These are phyloP conservation scores for Ceratocystis colombiana DNA, from an alignment of 2,329 filamentous ascomycete genomes.

Conservation along the genomic window DNA sequence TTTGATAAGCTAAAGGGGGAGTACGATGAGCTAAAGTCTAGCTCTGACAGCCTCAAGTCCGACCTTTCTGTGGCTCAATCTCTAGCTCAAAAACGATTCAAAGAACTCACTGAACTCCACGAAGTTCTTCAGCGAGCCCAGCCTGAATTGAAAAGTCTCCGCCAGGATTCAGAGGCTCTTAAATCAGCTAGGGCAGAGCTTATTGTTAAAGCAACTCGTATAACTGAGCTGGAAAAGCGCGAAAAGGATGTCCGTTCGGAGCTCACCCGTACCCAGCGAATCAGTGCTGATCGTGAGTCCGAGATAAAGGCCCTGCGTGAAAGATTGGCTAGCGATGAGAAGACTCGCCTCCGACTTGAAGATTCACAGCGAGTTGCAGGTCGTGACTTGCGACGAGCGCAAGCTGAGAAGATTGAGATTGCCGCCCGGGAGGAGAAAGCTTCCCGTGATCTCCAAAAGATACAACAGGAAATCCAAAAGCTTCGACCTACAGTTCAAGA, in stretches of 20 bases:
- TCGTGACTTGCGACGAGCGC: conserved; percentile 65
- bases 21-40: conserved; percentile 59
- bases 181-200: conserved; percentile 69
- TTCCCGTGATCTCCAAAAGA: conserved; percentile 56
- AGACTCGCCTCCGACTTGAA: conserved; percentile 61
- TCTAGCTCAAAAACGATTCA: conserved; percentile 76
- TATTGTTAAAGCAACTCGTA: conserved; percentile 44
- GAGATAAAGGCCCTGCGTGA: conserved; percentile 72
- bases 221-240: conserved; percentile 67
- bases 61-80: conserved; percentile 80
- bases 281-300: conserved; percentile 60
- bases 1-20: conserved; percentile 34
- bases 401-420: conserved; percentile 70
- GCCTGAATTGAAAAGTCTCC: conserved; percentile 69
- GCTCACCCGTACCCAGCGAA: conserved; percentile 56
- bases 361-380: conserved; percentile 65
- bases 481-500: conserved; percentile 53
- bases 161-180: conserved; percentile 64
- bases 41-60: conserved; percentile 60
- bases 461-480: conserved; percentile 62
- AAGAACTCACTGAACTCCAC: conserved; percentile 70
- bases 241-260: conserved; percentile 76
- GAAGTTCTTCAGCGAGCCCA: conserved; percentile 76
- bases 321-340: conserved; percentile 64
- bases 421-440: conserved; percentile 63